Base-by-base conservation (phyloP, 371 early-diverging fungal species). In the Saksenaea oblongispora region DNA sequence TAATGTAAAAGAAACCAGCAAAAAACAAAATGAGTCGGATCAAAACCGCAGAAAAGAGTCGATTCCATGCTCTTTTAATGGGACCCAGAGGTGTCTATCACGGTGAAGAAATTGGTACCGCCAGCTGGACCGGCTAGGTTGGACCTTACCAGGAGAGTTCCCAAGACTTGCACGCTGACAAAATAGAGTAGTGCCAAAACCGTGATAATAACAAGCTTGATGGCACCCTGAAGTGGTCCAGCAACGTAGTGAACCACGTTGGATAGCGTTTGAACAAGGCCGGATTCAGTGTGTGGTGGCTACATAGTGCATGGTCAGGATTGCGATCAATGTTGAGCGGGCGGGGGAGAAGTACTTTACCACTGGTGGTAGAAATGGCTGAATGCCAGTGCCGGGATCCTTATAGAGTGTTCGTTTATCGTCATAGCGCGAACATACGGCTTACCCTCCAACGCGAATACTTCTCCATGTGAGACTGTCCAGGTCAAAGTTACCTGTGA, bases 321-420 rank as follows among this genome's bases (percentile, higher is more conserved):
- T 39, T 14, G 8, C 5, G 27, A 47, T 47, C 27, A 22, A 10
- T 47, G 9, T 10, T 10, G 9, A 17, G 44, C 34, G n/a, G 28
- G 51, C 26, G n/a, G 28, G 17, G n/a, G n/a, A n/a, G n/a, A n/a
- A 56, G 31, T 51, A 27, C 24, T 71, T 71, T 82, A 87, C 89
- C 71, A 91, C 86, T 11, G 93, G 92, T 54, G 91, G 91, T 54
- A 94, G 73, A 72, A 95, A 94, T 7, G 96, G 95, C 57, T 94
- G 93, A 64, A 95, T 93, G 27, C 94, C 94, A 5, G 95, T 95
- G 22, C 92, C 88, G 51, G 87, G 75, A 68, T 92, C 93, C 90
- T 89, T 76, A 22, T 44, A 24, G 53, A 8, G 18, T 11, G 31
- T 15, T 17, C 17, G 39, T 22, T 27, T 41, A 37, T 13, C 34